Base-by-base conservation (phyloP, 345 rosid species). In the Trapa bicornis region DNA sequence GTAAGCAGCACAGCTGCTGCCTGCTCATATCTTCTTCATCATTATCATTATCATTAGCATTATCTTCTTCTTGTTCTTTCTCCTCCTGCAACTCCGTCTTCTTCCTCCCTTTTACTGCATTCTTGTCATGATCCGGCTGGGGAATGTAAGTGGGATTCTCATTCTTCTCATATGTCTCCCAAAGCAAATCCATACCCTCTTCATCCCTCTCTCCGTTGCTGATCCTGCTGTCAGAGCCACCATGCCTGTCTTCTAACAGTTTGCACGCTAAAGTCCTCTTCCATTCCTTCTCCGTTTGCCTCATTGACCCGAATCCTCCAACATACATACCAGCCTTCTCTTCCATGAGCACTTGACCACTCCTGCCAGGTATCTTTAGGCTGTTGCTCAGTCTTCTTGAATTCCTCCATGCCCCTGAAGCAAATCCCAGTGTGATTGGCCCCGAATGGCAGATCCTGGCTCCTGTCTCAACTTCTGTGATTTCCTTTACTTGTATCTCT, bases 231-330 rank as follows among this genome's bases (percentile, higher is more conserved):
- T 83, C 81, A 36, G 68, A 78, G 45, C 68, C 81, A 65, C 78
- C 84, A 76, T 84, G 91, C 70, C 97, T 80, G 81, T 94, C 99
- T 66, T 94, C 96, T 36, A 87, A 91, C 5, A 91, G 84, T 80
- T 94, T 94, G 81, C 99, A 84, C 2, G 99, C 97, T 65, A 94
- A 67, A 35, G 99, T 94, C 81, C 99, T 86, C 63, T 85, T 90
- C 99, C 99, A 90, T 74, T 94, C 99, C 68, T 87, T 91, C 38
- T 87, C 95, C 8, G 14, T 32, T 67, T 75, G 85, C 72, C 92
- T 89, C 91, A 87, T 90, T 38, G 99, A 88, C 62, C 96, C 94
- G 17, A 72, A 85, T 74, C 87, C 85, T 65, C 80, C 84, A 0
- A 84, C 80, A 68, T 60, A 74, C 70, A 72, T 12, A 22, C 58